A percentile compares a stretch with the other conserved stretches of the same genome.
These are phyloP conservation scores for Lecanicillium sp. DNA, from an alignment of 2,329 filamentous ascomycete species.

Conservation along the genomic window DNA sequence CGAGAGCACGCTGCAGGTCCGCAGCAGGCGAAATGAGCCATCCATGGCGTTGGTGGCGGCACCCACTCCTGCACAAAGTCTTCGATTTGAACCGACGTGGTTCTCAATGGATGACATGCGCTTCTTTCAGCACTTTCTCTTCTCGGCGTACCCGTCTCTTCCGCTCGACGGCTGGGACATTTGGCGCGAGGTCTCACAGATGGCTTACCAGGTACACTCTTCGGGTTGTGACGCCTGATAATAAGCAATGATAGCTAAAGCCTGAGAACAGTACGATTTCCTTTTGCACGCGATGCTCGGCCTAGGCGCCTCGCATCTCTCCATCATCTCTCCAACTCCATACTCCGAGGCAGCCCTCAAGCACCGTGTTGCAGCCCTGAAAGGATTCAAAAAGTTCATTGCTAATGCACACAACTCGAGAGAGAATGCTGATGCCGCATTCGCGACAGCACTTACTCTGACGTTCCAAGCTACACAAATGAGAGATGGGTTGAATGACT, in stretches of 20 bases:
- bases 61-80: slow-evolving; percentile 5
- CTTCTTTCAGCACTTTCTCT: slow-evolving; percentile 48
- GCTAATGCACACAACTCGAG: slow-evolving; percentile 5
- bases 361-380: slow-evolving; percentile 9
- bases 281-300: slow-evolving; percentile 37
- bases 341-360: slow-evolving; percentile 7
- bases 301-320: slow-evolving; percentile 20
- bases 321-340: slow-evolving; percentile 3
- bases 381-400: slow-evolving; percentile 13
- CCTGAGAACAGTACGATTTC: slow-evolving; percentile 29
- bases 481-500: slow-evolving; percentile 11
- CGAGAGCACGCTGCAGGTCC: slow-evolving; percentile 3
- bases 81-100: slow-evolving; percentile 19
- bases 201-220: slow-evolving; percentile 30
- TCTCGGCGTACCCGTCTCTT: slow-evolving; percentile 36
- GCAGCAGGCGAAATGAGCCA: slow-evolving; percentile 2
- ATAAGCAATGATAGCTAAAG: not conserved
- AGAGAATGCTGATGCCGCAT: slow-evolving; percentile 12
- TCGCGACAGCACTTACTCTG: slow-evolving; percentile 10
- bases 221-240: not conserved
- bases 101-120: slow-evolving; percentile 41
- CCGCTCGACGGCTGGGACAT: slow-evolving; percentile 31
- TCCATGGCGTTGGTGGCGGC: not conserved
- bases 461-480: slow-evolving; percentile 12
- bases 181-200: slow-evolving; percentile 31